phyloP scores from a whole-genome alignment of 1,284 basidiomycete genomes.

The Apiotrichum laibachii region DNA sequence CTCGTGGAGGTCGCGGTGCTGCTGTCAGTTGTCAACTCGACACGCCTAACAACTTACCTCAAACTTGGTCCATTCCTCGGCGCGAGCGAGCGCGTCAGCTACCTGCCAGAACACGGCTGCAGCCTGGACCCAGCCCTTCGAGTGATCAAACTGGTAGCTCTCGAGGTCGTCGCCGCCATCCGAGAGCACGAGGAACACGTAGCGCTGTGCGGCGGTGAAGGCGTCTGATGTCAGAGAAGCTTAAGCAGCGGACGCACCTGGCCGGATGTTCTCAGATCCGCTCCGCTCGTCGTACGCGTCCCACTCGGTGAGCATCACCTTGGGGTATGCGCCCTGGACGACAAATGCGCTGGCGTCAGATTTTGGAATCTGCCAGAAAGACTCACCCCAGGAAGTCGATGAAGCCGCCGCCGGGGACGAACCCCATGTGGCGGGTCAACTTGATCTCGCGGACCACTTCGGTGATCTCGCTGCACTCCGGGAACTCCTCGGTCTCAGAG shows the following conservation, averaged over 20 bases:
- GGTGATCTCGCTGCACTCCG: constrained; percentile 64
- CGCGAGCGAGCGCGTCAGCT: constrained; percentile 67
- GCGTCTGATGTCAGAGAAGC: constrained; percentile 56
- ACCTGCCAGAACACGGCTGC: constrained; percentile 89
- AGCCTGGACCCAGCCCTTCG: constrained; percentile 76
- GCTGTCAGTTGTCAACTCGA: constrained; percentile 17
- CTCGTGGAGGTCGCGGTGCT: constrained; percentile 97
- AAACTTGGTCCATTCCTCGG: constrained; percentile 74
- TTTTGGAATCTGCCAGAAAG: constrained; percentile 1
- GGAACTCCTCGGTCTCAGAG: background rate
- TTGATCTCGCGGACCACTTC: constrained; percentile 85
- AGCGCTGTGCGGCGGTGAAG: constrained; percentile 71
- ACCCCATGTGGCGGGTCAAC: constrained; percentile 74
- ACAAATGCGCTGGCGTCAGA: constrained; percentile 62
- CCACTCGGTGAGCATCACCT: constrained; percentile 74
- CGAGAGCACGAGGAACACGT: constrained; percentile 81
- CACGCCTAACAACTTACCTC: constrained; percentile 80
- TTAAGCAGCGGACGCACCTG: constrained; percentile 58
- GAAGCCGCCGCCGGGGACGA: constrained; percentile 66
- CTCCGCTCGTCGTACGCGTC: constrained; percentile 70
- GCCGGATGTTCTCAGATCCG: constrained; percentile 79
- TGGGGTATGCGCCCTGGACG: constrained; percentile 80
- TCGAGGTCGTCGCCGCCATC: constrained; percentile 90
- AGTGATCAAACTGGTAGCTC: constrained; percentile 62
- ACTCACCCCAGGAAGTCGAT: constrained; percentile 66